Evolutionary conservation across 148 eudicot species (phyloP).

Genomic region (Beta vulgaris): DNA sequence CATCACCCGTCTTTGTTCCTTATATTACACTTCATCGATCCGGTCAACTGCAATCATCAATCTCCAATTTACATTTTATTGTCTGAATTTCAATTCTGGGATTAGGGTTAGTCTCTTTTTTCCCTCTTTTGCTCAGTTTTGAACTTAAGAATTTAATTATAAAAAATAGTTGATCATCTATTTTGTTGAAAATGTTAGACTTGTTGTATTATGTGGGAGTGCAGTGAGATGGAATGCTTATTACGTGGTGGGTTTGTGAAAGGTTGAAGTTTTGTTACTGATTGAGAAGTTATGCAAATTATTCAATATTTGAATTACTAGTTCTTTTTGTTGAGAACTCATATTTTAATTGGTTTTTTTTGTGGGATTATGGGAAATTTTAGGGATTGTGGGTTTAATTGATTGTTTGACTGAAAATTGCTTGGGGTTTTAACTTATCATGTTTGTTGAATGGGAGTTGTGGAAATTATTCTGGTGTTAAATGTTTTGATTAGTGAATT

Average conservation of each 20-base stretch:
- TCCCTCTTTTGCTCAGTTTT: neutral
- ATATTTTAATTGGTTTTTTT: neutral
- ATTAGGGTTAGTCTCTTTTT: constrained; percentile 2
- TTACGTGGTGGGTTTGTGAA: neutral
- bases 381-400: neutral
- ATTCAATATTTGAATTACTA: neutral
- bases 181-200: neutral
- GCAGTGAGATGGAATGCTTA: neutral
- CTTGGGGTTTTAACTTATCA: neutral
- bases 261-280: neutral
- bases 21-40: constrained; percentile 8
- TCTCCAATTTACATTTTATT: neutral
- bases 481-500: neutral
- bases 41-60: constrained; percentile 10
- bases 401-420: neutral
- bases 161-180: neutral
- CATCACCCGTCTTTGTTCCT: neutral
- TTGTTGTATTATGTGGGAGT: neutral
- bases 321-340: neutral
- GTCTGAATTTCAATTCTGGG: constrained; percentile 7
- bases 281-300: neutral
- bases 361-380: neutral
- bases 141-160: neutral
- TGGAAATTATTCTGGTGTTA: neutral
- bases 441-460: neutral